Evolutionary conservation across 1,284 basidiomycete genomes (phyloP).

Genomic region (Ceratobasidium sp.): DNA sequence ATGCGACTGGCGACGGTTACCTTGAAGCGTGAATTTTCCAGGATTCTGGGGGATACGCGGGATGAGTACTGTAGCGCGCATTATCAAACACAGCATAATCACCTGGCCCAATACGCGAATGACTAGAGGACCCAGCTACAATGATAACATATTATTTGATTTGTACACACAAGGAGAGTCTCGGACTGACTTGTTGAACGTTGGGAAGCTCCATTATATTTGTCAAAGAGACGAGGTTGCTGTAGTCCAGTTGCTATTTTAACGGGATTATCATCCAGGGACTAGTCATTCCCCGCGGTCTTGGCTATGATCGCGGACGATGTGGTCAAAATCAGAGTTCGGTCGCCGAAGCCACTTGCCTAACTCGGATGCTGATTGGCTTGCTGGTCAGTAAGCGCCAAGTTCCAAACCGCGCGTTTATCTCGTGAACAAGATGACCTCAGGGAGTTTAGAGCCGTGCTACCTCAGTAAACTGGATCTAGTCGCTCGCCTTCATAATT

Average conservation of each 20-base stretch:
- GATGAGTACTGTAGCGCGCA: not conserved
- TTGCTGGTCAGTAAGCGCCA: conserved; percentile 27
- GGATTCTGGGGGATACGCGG: conserved; percentile 66
- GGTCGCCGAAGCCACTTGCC: not conserved
- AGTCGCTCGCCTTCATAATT: not conserved
- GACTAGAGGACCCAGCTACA: conserved; percentile 66
- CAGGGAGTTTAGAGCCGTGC: conserved; percentile 3
- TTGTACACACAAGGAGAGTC: too few relatives aligned
- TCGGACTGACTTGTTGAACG: conserved; percentile 15
- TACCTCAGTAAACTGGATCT: not conserved
- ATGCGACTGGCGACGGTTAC: conserved; percentile 50
- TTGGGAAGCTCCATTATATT: conserved; percentile 21
- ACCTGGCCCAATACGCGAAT: conserved; percentile 76
- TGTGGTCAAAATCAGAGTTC: not conserved
- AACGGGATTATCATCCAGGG: not conserved
- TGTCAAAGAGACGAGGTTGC: not conserved
- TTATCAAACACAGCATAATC: conserved; percentile 25
- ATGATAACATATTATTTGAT: not conserved
- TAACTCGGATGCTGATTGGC: conserved; percentile 4
- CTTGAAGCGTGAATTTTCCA: conserved; percentile 89
- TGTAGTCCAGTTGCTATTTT: not conserved
- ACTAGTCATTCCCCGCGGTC: conserved; percentile 23
- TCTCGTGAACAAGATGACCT: conserved; percentile 24
- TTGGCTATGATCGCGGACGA: not conserved
- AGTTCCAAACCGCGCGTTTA: conserved; percentile 24